Base-by-base conservation (phyloP, 257 asterid genomes). In the Apocynum venetum region DNA sequence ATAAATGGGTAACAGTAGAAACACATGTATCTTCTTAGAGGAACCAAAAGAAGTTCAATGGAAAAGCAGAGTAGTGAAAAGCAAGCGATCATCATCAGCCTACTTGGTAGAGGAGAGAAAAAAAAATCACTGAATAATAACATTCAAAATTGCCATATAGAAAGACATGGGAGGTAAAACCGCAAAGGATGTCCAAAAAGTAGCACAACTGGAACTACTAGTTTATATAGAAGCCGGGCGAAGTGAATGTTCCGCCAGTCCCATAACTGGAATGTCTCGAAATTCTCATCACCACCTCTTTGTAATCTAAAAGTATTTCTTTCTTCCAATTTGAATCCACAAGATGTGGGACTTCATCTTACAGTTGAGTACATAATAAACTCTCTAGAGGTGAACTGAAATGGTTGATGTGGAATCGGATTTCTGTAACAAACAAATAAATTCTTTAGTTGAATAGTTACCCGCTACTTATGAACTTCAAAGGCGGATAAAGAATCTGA, bases 341-440 rank as follows among this genome's bases (percentile, higher is more conserved):
- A 13, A 31, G 67, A 10, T n/a, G n/a, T 43, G 31, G 36, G 68
- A 19, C 83, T 78, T 93, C 90, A 95, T 84, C 99, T 88, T 75
- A 93, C 79, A 36, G 84, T 86, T 38, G 97, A 89, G 83, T 96
- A 93, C 47, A 96, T 87, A 82, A 87, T 83, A 82, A 93, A 96
- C 91, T 96, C 97, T 1, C 85, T 85, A 8, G 99, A 96, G 69
- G 96, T 89, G 85, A 93, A 93, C 80, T 96, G 97, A 84, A 96
- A 96, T 40, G 93, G 89, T 77, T 96, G 99, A 83, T 80, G 90
- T 5, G 99, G 97, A 73, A 96, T 83, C 44, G 97, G 97, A 79
- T 95, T 95, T 89, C 98, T 95, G 97, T 82, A 81, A 72, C 49
- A 78, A 72, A 78, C 19, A 48, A 80, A 75, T 49, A 36, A 66